Evolutionary conservation across 495 filamentous ascomycete species (phyloP).

Genomic region (Neurospora sp.): DNA sequence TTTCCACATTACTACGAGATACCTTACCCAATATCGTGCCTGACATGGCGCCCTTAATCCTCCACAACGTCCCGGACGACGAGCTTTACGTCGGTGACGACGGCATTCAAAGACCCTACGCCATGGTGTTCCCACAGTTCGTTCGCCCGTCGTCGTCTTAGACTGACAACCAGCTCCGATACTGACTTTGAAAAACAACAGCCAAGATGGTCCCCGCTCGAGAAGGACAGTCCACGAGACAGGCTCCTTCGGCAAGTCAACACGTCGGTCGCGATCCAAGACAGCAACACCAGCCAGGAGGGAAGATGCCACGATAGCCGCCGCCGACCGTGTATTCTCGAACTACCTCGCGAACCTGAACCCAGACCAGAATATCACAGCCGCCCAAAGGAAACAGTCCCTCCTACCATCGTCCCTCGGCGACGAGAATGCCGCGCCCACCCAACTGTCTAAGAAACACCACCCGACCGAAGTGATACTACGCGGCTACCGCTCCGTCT

Average conservation of each 20-base stretch:
- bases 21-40: background rate
- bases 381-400: slow-evolving; percentile 21
- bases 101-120: slow-evolving; percentile 45
- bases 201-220: slow-evolving; percentile 30
- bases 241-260: slow-evolving; percentile 48
- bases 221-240: slow-evolving; percentile 38
- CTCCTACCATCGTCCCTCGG: slow-evolving; percentile 16
- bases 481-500: slow-evolving; percentile 64
- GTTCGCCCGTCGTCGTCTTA: slow-evolving; percentile 10
- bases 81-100: slow-evolving; percentile 48
- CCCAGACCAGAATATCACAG: slow-evolving; percentile 15
- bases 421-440: slow-evolving; percentile 16
- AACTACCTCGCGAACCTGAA: slow-evolving; percentile 27
- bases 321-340: slow-evolving; percentile 40
- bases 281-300: slow-evolving; percentile 41
- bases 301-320: slow-evolving; percentile 46
- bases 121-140: slow-evolving; percentile 46
- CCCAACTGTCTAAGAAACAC: slow-evolving; percentile 13
- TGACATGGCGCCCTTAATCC: slow-evolving; percentile 44
- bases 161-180: background rate
- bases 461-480: slow-evolving; percentile 72
- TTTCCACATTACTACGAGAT: background rate
- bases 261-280: slow-evolving; percentile 40
- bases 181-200: slow-evolving; percentile 6
- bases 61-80: slow-evolving; percentile 50